These are phyloP conservation scores for Dipodascus geniculatus DNA, from an alignment of 805 yeast genomes.

Conservation along the genomic window DNA sequence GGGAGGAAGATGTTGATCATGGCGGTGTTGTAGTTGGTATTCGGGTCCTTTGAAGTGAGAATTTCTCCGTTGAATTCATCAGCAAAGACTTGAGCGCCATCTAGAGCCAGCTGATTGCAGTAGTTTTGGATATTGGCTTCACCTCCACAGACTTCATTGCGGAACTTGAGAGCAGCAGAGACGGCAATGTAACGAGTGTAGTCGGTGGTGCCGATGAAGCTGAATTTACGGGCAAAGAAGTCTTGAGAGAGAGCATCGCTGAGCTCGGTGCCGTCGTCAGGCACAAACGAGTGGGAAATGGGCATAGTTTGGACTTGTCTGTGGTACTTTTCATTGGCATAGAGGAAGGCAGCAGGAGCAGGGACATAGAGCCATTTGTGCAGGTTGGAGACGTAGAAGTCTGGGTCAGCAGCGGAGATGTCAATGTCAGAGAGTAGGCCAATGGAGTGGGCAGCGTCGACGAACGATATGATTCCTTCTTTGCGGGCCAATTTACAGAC, in stretches of 20 bases:
- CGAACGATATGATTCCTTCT: conserved; percentile 38
- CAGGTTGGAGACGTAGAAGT: conserved; percentile 47
- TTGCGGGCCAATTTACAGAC: conserved; percentile 35
- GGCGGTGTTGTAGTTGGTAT: conserved; percentile 25
- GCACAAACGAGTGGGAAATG: conserved; percentile 36
- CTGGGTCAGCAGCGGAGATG: conserved; percentile 33
- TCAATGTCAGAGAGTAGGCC: conserved; percentile 30
- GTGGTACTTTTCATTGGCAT: conserved; percentile 43
- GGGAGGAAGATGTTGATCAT: conserved; percentile 37
- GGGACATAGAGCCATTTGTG: conserved; percentile 64
- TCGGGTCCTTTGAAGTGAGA: conserved; percentile 28
- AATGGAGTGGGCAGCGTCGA: conserved; percentile 66
- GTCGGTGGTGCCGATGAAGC: conserved; percentile 38
- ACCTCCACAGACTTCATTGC: conserved; percentile 48
- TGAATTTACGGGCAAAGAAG: conserved; percentile 32
- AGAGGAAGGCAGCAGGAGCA: conserved; percentile 45
- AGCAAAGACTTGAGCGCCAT: conserved; percentile 33
- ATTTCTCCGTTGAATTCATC: conserved; percentile 30
- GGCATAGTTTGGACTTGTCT: conserved; percentile 43
- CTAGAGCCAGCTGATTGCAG: conserved; percentile 33
- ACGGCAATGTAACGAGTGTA: conserved; percentile 34
- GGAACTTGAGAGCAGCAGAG: conserved; percentile 41
- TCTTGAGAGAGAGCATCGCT: conserved; percentile 17
- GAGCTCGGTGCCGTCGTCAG: conserved; percentile 7
- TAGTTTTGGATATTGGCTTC: conserved; percentile 40